Base-by-base conservation (phyloP, 108 stramenopile genomes). In the Fragilariopsis cylindrus region DNA sequence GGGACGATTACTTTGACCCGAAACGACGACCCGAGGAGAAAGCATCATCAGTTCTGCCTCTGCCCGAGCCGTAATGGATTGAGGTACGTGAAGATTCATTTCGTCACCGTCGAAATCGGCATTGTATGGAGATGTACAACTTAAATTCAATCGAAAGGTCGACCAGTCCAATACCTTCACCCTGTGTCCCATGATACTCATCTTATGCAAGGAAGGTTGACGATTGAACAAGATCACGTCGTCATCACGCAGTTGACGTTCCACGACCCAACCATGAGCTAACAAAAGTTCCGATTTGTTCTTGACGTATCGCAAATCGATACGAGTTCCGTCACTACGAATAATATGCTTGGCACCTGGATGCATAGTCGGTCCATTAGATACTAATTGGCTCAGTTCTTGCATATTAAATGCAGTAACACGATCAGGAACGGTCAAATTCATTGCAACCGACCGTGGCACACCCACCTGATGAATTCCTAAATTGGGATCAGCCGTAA, bases 51-150 rank as follows among this genome's bases (percentile, higher is more conserved):
- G 81, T 76, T 97, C 95, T 8, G 92, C 95, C 83, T 99, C 99
- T 15, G 98, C 96, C 55, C 95, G 85, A 42, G 99, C 99, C 11
- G 97, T 84, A 47, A 99, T 78, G 55, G 90, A 88, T 87, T 99
- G 99, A 4, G 98, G 99, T 21, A 96, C 96, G 86, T 98, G 97
- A 57, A 99, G 87, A 88, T 99, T 99, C 99, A 99, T 99, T 87
- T 99, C 99, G 67, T 99, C 99, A 12, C 99, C 99, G 82, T 99
- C 99, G 81, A 99, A 99, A 85, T 99, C 99, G 58, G 99, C 99
- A 83, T 99, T 99, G 89, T 99, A 99, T 21, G 99, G 98, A 7
- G 96, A 86, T 8, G 99, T 99, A 82, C 97, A 98, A 71, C 92
- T 91, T 66, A 99, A 82, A 84, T 99, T 99, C 75, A 99, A 86